Evolutionary conservation across 257 asterid species (phyloP).

Genomic region (Solanum okadae): DNA sequence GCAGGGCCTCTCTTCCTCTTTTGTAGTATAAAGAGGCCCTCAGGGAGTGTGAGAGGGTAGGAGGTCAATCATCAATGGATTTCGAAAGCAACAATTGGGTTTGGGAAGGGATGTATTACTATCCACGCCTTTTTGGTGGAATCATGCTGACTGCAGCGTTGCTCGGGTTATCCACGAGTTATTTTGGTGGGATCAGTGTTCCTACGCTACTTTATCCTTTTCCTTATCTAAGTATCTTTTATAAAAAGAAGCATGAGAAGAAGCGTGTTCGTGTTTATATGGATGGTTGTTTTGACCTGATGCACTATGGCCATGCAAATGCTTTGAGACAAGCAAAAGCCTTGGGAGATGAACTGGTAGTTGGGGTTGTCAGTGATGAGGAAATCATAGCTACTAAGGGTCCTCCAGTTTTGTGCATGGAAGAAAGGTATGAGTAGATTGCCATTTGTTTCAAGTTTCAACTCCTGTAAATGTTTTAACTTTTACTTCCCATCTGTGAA

Average conservation of each 20-base stretch:
- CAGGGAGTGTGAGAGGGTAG: constrained; percentile 12
- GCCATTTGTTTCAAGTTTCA: background rate
- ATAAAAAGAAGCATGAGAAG: constrained; percentile 50
- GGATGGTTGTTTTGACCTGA: constrained; percentile 97
- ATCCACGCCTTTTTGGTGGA: constrained; percentile 81
- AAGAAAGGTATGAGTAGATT: constrained; percentile 54
- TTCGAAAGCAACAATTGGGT: constrained; percentile 66
- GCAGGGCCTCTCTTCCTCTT: constrained; percentile 83
- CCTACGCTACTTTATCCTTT: constrained; percentile 61
- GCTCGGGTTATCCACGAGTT: constrained; percentile 77
- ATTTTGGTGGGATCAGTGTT: constrained; percentile 59
- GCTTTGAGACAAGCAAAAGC: constrained; percentile 96
- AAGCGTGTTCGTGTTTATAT: constrained; percentile 77
- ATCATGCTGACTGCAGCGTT: constrained; percentile 88
- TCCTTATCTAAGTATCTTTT: constrained; percentile 51
- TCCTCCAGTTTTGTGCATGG: constrained; percentile 86
- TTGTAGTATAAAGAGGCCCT: constrained; percentile 15
- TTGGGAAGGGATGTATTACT: constrained; percentile 70
- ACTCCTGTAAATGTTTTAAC: background rate
- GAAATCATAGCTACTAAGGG: constrained; percentile 81
- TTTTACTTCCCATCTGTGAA: background rate
- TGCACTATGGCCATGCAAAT: constrained; percentile 98
- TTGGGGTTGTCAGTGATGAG: constrained; percentile 93
- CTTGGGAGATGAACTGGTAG: constrained; percentile 81
- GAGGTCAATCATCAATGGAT: constrained; percentile 42